Conservation (phyloP, 2,329 filamentous ascomycete species). For the Graphilbum ipis-grandicollis region DNA sequence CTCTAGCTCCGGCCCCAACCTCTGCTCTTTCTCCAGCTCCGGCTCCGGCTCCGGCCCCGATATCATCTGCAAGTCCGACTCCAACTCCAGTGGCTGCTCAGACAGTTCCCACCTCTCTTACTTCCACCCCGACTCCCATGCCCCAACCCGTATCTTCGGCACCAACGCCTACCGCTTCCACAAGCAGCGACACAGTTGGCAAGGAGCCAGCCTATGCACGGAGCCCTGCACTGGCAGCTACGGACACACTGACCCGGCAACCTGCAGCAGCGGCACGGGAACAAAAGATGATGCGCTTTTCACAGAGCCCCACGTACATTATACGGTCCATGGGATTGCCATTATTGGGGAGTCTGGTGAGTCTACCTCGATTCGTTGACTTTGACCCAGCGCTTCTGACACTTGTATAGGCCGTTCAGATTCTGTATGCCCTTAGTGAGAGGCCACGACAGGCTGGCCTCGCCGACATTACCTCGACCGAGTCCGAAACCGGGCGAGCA, state of each 20-base stretch:
- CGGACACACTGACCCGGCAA: neutral
- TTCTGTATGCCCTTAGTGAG: conserved; percentile 19
- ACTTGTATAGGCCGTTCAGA: conserved; percentile 16
- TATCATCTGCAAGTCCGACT: neutral
- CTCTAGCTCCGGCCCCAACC: neutral
- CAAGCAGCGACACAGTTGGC: too few relatives aligned
- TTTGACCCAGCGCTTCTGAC: too few relatives aligned
- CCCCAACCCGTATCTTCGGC: too few relatives aligned
- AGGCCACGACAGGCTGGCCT: conserved; percentile 15
- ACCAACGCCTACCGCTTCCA: too few relatives aligned
- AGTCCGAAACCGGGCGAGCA: conserved; percentile 17
- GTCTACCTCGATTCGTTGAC: too few relatives aligned
- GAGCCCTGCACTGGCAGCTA: too few relatives aligned
- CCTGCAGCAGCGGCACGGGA: conserved; percentile 8
- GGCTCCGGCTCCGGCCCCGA: neutral
- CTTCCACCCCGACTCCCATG: too few relatives aligned
- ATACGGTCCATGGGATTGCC: conserved; percentile 19
- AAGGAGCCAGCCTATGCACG: too few relatives aligned
- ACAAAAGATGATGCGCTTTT: conserved; percentile 17
- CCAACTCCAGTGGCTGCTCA: neutral
- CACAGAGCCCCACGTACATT: conserved; percentile 16
- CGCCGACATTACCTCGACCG: conserved; percentile 12
- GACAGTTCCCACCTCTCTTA: too few relatives aligned
- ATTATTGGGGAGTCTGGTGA: conserved; percentile 16
- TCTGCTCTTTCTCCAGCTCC: neutral